phyloP scores from a whole-genome alignment of 1,139 yeast species.

The Zygoascus hellenicus region DNA sequence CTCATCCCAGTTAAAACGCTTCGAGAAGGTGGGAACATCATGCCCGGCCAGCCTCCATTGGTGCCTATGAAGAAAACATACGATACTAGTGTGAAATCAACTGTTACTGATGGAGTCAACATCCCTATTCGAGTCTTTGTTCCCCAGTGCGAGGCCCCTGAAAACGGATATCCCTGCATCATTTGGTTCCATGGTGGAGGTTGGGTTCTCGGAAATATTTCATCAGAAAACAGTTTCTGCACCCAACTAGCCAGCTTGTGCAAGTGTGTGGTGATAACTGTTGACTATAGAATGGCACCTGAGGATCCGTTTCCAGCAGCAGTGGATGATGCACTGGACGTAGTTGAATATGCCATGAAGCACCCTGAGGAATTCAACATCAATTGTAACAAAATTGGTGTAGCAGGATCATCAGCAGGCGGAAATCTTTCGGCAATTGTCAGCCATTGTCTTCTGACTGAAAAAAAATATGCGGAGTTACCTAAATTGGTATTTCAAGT shows the following conservation, averaged over 20 bases:
- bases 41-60: conserved; percentile 41
- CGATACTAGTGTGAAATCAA: conserved; percentile 39
- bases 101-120: conserved; percentile 26
- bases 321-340: conserved; percentile 29
- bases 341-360: conserved; percentile 9
- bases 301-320: conserved; percentile 39
- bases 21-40: conserved; percentile 43
- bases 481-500: conserved; percentile 41
- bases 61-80: conserved; percentile 30
- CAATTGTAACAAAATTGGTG: conserved; percentile 35
- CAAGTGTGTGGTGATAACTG: conserved; percentile 36
- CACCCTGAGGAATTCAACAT: conserved; percentile 29
- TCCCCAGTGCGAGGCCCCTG: conserved; percentile 38
- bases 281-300: conserved; percentile 40
- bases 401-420: conserved; percentile 48
- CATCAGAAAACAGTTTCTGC: conserved; percentile 44
- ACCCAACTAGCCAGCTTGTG: conserved; percentile 39
- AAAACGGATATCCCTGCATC: conserved; percentile 42
- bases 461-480: conserved; percentile 14
- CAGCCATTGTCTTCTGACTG: conserved; percentile 29
- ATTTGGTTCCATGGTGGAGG: conserved; percentile 49
- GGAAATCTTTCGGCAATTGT: conserved; percentile 42
- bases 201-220: conserved; percentile 44
- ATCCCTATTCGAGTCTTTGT: conserved; percentile 41
- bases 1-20: conserved; percentile 37